Evolutionary conservation across 1,284 basidiomycete species (phyloP), one percentile per base, ranked within the genome.

Genomic region (Apiotrichum akiyoshidainum): DNA sequence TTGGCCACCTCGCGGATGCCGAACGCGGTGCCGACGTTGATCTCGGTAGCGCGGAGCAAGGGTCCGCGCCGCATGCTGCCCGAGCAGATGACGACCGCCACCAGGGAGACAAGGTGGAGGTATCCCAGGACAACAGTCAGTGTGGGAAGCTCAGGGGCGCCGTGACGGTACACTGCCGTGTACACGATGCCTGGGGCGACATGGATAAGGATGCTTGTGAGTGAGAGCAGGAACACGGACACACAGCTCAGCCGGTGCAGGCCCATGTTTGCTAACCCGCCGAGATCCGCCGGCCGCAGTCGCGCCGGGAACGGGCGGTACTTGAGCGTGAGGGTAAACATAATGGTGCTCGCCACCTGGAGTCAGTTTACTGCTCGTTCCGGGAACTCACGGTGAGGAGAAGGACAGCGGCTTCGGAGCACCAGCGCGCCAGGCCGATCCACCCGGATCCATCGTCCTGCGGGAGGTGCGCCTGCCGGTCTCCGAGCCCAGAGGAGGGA

Each of bases 1-100:
- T 59, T 54, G 16, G 48, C 34, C 44, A 14, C 47, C 48, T 37
- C 55, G 55, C 8, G 58, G n/a, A 73, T 33, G 2, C 76, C 74
- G 52, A 72, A 76, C 0, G 71, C 73, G 0, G 69, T 70, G 1
- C 67, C 69, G 22, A 78, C 34, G 16, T 58, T 65, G 11, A 67
- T 57, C 11, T 71, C 69, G 2, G 64, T 58, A 37, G 64, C 71
- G 34, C 67, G 69, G 35, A 73, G 51, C 46, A 65, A 57, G 5
- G 76, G 76, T 6, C 74, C 72, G 33, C 76, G 60, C 2, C 75
- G 66, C 68, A 75, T 75, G 40, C 60, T 47, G 0, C 76, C 74
- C 1, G 57, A 59, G 1, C 53, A 42, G 9, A 58, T 34, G 22
- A 54, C 17, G 5, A 22, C 49, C 9, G 26, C 47, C 16, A 40